These are phyloP conservation scores for Sophora flavescens DNA, from an alignment of 306 rosid species.

Conservation along the genomic window DNA sequence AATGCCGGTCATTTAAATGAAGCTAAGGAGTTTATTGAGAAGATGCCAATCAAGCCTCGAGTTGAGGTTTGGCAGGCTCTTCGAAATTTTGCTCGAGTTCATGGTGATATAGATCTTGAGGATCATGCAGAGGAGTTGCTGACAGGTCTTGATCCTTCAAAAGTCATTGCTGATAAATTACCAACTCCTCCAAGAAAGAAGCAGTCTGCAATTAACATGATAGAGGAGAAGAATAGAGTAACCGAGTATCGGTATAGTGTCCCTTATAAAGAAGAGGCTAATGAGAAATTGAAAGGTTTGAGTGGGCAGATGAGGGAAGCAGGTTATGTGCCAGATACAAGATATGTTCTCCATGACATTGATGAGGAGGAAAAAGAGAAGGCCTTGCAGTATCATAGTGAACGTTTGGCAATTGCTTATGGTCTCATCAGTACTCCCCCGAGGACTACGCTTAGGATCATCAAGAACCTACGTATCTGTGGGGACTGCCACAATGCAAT, in stretches of 20 bases:
- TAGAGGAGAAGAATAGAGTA: constrained; percentile 77
- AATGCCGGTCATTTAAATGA: constrained; percentile 77
- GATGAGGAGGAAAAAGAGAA: constrained; percentile 91
- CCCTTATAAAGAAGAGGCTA: constrained; percentile 61
- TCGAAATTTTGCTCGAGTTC: constrained; percentile 57
- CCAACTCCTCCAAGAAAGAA: constrained; percentile 63
- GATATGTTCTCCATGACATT: constrained; percentile 92
- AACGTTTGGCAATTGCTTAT: constrained; percentile 91
- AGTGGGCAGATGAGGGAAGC: constrained; percentile 89
- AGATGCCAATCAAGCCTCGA: constrained; percentile 60
- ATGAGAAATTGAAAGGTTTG: constrained; percentile 69
- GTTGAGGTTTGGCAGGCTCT: constrained; percentile 66
- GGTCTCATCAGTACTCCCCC: constrained; percentile 98
- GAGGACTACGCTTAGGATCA: constrained; percentile 91
- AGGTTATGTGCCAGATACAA: constrained; percentile 94
- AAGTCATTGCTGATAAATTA: constrained; percentile 46
- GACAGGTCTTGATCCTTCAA: constrained; percentile 58
- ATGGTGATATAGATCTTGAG: constrained; percentile 87
- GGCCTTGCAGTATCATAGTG: constrained; percentile 93
- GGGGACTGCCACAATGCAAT: constrained; percentile 98
- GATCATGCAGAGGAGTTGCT: constrained; percentile 66
- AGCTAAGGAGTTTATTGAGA: constrained; percentile 73
- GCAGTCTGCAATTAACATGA: constrained; percentile 73
- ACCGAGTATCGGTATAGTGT: constrained; percentile 55
- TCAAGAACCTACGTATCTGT: constrained; percentile 91